Conservation (phyloP, 2,329 filamentous ascomycete genomes). For the Chaetomium strumarium region DNA sequence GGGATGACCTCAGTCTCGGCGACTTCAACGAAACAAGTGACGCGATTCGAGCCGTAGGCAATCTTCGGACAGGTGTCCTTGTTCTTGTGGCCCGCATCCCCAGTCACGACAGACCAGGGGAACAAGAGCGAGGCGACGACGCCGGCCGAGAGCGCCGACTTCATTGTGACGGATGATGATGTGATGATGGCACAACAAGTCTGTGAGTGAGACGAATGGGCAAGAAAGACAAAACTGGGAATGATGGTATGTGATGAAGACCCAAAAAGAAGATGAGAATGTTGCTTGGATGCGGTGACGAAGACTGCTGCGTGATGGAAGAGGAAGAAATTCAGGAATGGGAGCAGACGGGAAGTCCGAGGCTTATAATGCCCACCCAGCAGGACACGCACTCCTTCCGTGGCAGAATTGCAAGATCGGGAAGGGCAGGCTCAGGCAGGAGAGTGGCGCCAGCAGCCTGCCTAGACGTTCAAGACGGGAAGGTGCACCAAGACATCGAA, state of each 20-base stretch:
- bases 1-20: slow-evolving; percentile 23
- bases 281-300: slow-evolving; percentile 1
- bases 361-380: not conserved
- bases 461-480: too few relatives aligned
- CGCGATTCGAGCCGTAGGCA: slow-evolving; percentile 30
- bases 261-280: slow-evolving; percentile 9
- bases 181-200: not conserved
- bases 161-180: slow-evolving; percentile 11
- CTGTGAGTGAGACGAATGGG: not conserved
- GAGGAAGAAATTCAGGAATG: not conserved
- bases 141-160: slow-evolving; percentile 22
- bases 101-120: slow-evolving; percentile 18
- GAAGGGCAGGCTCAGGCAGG: not conserved
- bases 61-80: slow-evolving; percentile 14
- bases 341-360: not conserved
- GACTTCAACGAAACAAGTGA: slow-evolving; percentile 32
- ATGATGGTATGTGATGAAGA: slow-evolving; percentile 4
- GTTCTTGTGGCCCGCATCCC: not conserved
- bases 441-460: not conserved
- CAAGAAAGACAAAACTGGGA: not conserved
- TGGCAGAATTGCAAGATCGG: not conserved
- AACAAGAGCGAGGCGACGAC: slow-evolving; percentile 26
- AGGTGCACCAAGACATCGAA: too few relatives aligned
- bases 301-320: not conserved
- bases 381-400: not conserved